Base-by-base conservation (phyloP, 345 rosid genomes). In the Lepidium aucheri region DNA sequence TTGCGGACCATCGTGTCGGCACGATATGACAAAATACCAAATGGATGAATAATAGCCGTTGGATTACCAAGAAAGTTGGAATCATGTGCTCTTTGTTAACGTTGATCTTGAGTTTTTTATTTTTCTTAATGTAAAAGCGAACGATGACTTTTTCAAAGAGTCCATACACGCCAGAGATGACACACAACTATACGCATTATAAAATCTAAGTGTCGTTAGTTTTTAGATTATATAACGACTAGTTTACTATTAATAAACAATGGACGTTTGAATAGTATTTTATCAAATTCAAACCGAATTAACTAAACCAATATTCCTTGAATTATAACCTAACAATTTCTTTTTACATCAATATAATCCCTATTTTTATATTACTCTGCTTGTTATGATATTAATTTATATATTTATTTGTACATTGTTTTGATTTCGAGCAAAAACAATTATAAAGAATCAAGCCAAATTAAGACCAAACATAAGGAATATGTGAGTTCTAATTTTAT, bases 51-150 rank as follows among this genome's bases (percentile, higher is more conserved):
- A 13, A 54, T 22, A 17, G 69, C 75, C 69, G 56, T 70, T 70
- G 50, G 69, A 62, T 70, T 44, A 17, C 75, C 68, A 62, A 62
- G 39, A 70, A 70, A 70, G 63, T 62, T 70, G 75, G 63, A 70
- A 62, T 61, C 75, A 60, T 69, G 61, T 69, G 61, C 54, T 33
- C 42, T 66, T 17, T 42, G 26, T 52, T 13, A 12, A 53, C 61
- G 53, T 65, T 10, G 33, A 17, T 33, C 0, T 32, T 42, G 24
- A 10, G 45, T 20, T 44, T 46, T 24, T 24, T 44, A 5, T 32
- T 56, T 56, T 45, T 70, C 64, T 63, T 63, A 24, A 6, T 36
- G 30, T 8, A 63, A 63, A 71, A 63, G 52, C 17, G 7, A 28
- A 54, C 58, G 43, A 53, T 51, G 63, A 62, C 63, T 35, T 63